phyloP scores from a whole-genome alignment of 257 asterid species.

The Capsicum chinense region DNA sequence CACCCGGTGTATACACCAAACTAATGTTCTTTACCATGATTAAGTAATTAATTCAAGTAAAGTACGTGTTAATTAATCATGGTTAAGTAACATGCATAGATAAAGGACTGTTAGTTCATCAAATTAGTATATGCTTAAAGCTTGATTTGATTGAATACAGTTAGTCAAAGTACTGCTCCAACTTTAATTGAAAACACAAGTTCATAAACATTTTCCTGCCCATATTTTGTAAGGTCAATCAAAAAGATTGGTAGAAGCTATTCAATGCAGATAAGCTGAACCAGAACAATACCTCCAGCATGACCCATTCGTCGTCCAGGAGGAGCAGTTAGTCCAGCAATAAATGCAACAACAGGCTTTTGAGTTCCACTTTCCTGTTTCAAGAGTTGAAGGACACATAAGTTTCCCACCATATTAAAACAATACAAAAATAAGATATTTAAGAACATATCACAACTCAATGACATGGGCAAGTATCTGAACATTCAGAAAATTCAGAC shows the following conservation, averaged over 20 bases:
- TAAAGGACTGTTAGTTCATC: background rate
- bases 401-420: background rate
- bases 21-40: no score
- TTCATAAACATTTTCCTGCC: background rate
- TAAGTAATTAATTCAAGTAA: no score
- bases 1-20: no score
- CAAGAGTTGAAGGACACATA: constrained; percentile 18
- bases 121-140: background rate
- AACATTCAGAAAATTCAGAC: constrained; percentile 7
- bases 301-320: constrained; percentile 99
- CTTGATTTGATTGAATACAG: background rate
- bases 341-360: constrained; percentile 90
- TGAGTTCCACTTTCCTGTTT: constrained; percentile 91
- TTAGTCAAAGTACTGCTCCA: background rate
- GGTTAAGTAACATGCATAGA: no score
- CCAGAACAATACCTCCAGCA: constrained; percentile 80
- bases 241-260: constrained; percentile 24
- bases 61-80: no score
- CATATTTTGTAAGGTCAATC: constrained; percentile 2
- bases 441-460: background rate
- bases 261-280: constrained; percentile 24
- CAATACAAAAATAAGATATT: background rate
- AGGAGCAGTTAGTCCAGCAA: constrained; percentile 99
- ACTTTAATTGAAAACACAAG: background rate
- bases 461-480: background rate